Conservation (phyloP, 1,284 basidiomycete species). For the Tylopilus sp. region DNA sequence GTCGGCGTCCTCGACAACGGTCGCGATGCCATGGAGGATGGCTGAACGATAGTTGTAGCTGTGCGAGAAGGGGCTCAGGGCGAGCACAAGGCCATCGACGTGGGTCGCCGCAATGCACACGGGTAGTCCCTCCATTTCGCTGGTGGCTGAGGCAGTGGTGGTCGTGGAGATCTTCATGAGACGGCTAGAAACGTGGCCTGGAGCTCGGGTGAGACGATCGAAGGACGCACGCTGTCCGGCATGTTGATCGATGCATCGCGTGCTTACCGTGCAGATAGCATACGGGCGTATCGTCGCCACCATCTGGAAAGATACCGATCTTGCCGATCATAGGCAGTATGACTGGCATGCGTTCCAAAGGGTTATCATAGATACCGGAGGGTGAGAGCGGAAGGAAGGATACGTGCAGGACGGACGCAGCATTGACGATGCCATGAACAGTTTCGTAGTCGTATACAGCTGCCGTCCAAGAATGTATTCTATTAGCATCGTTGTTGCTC, state of each 20-base stretch:
- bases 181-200: conserved; percentile 26
- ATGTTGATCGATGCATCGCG: no score
- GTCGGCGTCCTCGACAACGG: conserved; percentile 13
- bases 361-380: conserved; percentile 13
- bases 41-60: conserved; percentile 30
- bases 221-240: background rate
- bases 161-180: conserved; percentile 25
- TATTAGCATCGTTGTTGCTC: no score
- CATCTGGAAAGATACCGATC: conserved; percentile 18
- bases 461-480: background rate
- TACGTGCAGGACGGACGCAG: conserved; percentile 25
- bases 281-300: conserved; percentile 6
- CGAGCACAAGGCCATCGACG: conserved; percentile 24
- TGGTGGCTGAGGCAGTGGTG: background rate
- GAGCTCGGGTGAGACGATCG: background rate
- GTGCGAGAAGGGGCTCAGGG: conserved; percentile 25
- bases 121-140: conserved; percentile 8
- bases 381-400: conserved; percentile 24
- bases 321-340: conserved; percentile 30
- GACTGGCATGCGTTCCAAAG: conserved; percentile 15
- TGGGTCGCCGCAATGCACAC: conserved; percentile 28
- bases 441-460: conserved; percentile 24
- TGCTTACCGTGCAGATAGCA: conserved; percentile 27
- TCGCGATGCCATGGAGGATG: conserved; percentile 21
- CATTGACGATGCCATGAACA: conserved; percentile 22